phyloP scores from a whole-genome alignment of 805 yeast genomes.

The Suhomyces sp. region DNA sequence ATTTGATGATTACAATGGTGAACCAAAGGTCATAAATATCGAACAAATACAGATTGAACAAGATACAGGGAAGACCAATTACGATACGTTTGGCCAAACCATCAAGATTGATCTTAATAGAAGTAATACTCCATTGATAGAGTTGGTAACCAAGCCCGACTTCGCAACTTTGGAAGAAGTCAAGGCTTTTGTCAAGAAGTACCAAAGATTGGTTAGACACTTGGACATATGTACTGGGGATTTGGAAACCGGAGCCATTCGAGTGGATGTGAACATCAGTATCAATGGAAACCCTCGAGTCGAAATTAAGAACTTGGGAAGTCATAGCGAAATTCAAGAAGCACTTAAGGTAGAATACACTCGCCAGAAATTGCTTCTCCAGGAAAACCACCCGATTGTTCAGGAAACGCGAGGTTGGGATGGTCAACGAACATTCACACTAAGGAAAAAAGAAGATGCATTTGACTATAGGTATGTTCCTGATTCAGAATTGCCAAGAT shows the following conservation, averaged over 20 bases:
- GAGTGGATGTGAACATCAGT: slow-evolving; percentile 93
- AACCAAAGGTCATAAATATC: slow-evolving; percentile 53
- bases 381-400: slow-evolving; percentile 26
- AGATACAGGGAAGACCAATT: slow-evolving; percentile 83
- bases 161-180: slow-evolving; percentile 67
- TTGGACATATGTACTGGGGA: slow-evolving; percentile 83
- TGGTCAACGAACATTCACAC: slow-evolving; percentile 63
- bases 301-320: slow-evolving; percentile 87
- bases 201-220: slow-evolving; percentile 67
- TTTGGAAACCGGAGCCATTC: slow-evolving; percentile 89
- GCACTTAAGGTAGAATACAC: slow-evolving; percentile 74
- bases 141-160: slow-evolving; percentile 89
- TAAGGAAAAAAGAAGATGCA: slow-evolving; percentile 76
- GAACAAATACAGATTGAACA: slow-evolving; percentile 90
- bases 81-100: slow-evolving; percentile 42
- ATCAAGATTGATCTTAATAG: slow-evolving; percentile 74
- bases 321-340: slow-evolving; percentile 71
- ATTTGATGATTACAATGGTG: slow-evolving; percentile 52
- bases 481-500: slow-evolving; percentile 79
- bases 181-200: slow-evolving; percentile 74
- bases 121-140: slow-evolving; percentile 82
- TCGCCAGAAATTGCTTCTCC: slow-evolving; percentile 60
- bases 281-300: slow-evolving; percentile 71
- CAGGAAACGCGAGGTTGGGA: slow-evolving; percentile 93
- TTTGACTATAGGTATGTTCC: slow-evolving; percentile 93